Evolutionary conservation across 305 asterid species (phyloP).

Genomic region (Fraxinus paxiana): DNA sequence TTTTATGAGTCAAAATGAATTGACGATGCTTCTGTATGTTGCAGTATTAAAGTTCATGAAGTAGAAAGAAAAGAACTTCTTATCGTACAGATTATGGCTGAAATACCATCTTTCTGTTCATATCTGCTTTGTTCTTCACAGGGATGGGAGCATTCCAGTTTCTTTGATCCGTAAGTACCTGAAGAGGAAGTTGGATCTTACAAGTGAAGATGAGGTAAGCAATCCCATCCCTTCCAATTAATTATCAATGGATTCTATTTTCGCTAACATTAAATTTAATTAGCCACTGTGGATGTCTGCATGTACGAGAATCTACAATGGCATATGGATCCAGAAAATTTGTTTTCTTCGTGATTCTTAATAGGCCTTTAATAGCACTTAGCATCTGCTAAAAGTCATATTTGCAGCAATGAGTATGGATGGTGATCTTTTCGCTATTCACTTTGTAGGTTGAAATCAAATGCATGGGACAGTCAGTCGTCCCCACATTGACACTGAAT

Average conservation of each 20-base stretch:
- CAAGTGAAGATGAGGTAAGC: conserved; percentile 74
- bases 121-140: conserved; percentile 32
- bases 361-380: not conserved
- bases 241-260: not conserved
- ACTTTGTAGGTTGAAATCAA: conserved; percentile 67
- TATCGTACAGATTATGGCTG: not conserved
- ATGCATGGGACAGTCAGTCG: conserved; percentile 70
- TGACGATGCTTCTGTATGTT: not conserved
- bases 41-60: not conserved
- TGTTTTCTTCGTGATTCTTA: not conserved
- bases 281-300: not conserved
- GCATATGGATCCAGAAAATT: not conserved
- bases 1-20: not conserved
- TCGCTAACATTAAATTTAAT: not conserved
- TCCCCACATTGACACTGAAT: conserved; percentile 56
- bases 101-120: conserved; percentile 8
- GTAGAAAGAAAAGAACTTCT: not conserved
- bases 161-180: conserved; percentile 74
- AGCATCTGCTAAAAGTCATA: not conserved
- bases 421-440: not conserved
- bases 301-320: not conserved
- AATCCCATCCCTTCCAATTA: conserved; percentile 2
- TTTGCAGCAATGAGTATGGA: not conserved
- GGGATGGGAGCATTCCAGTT: conserved; percentile 77
- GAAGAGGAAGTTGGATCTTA: conserved; percentile 66